Evolutionary conservation across 2,329 filamentous ascomycete genomes (phyloP).

Genomic region (Diplodia scrobiculata): DNA sequence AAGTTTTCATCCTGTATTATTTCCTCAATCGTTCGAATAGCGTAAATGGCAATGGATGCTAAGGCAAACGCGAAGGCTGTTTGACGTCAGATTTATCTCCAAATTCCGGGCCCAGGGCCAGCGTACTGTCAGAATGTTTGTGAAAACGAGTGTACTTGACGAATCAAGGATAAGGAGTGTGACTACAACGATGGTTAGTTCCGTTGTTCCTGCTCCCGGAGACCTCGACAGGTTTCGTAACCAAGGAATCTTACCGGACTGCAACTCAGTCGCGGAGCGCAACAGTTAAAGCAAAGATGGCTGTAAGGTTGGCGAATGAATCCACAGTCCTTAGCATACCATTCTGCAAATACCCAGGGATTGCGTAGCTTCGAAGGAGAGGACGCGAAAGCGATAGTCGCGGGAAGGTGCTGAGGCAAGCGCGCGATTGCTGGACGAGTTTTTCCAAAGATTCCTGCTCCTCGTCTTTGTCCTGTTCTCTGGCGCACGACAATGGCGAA

Average conservation of each 20-base stretch:
- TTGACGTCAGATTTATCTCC: not conserved
- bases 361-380: conserved; percentile 35
- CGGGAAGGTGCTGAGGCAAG: conserved; percentile 33
- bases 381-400: conserved; percentile 34
- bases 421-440: conserved; percentile 31
- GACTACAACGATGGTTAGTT: conserved; percentile 24
- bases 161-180: conserved; percentile 47
- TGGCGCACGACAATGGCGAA: conserved; percentile 17
- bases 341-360: conserved; percentile 33
- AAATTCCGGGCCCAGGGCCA: not conserved
- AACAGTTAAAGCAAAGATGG: conserved; percentile 29
- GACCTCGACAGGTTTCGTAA: too few species aligned
- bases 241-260: conserved; percentile 41
- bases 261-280: conserved; percentile 40
- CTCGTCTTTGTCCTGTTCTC: conserved; percentile 13
- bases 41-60: conserved; percentile 12
- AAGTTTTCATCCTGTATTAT: conserved; percentile 49
- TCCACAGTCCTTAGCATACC: conserved; percentile 21
- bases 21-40: conserved; percentile 24
- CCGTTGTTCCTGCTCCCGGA: not conserved
- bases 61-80: conserved; percentile 14
- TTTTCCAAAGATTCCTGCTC: not conserved
- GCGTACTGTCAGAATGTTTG: conserved; percentile 40
- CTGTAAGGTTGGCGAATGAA: conserved; percentile 17
- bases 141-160: conserved; percentile 58